Conservation (phyloP, 2,329 filamentous ascomycete species). For the Penicillium sp. region DNA sequence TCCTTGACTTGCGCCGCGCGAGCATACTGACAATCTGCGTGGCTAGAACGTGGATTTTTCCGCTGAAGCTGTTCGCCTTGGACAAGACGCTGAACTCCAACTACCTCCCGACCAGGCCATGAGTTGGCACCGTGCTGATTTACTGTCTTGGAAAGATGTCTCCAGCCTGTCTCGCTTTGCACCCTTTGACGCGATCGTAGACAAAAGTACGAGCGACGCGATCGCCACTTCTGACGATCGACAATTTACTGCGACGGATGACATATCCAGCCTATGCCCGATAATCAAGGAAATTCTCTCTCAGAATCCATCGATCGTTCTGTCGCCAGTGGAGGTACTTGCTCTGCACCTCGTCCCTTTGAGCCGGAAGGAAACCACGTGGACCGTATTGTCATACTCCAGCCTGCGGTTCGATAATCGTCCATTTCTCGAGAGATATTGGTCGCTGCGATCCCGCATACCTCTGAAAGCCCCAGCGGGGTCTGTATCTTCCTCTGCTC, state of each 20-base stretch:
- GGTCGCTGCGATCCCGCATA: slow-evolving; percentile 35
- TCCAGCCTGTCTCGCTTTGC: slow-evolving; percentile 29
- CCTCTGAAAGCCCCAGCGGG: slow-evolving; percentile 40
- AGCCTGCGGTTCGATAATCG: slow-evolving; percentile 38
- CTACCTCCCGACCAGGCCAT: slow-evolving; percentile 31
- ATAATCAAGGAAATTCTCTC: slow-evolving; percentile 24
- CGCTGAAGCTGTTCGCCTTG: slow-evolving; percentile 42
- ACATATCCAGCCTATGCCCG: slow-evolving; percentile 26
- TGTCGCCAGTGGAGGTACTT: slow-evolving; percentile 43
- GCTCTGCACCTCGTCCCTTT: slow-evolving; percentile 38
- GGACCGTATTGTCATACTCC: slow-evolving; percentile 42
- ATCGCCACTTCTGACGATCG: slow-evolving; percentile 35
- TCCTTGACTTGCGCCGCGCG: neutral
- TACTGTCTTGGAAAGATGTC: slow-evolving; percentile 39
- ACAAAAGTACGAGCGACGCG: slow-evolving; percentile 46
- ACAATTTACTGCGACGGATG: slow-evolving; percentile 18
- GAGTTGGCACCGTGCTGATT: slow-evolving; percentile 38
- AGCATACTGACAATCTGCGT: neutral
- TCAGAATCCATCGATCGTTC: slow-evolving; percentile 10
- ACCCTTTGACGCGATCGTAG: slow-evolving; percentile 40
- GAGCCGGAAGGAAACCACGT: slow-evolving; percentile 33
- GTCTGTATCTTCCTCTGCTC: slow-evolving; percentile 30
- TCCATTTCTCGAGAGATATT: slow-evolving; percentile 29
- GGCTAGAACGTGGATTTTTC: slow-evolving; percentile 44
- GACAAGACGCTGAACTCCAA: slow-evolving; percentile 30